Conservation (phyloP, 345 rosid genomes). For the Eucalyptus sp. region DNA sequence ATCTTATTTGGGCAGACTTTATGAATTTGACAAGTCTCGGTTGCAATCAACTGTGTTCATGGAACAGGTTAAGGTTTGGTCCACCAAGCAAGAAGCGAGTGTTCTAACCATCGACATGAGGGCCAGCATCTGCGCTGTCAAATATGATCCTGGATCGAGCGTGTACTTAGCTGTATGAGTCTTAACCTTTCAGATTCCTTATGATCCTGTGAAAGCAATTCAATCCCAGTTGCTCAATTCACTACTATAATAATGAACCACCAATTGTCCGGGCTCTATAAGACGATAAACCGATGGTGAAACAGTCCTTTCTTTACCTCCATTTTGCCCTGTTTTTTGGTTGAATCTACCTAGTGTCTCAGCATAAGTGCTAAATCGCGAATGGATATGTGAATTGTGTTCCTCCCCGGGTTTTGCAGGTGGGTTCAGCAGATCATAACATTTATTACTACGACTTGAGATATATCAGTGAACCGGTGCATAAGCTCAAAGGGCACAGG, state of each 20-base stretch:
- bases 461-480: slow-evolving; percentile 34
- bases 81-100: slow-evolving; percentile 53
- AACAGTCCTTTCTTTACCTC: neutral
- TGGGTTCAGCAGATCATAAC: slow-evolving; percentile 55
- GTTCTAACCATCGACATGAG: slow-evolving; percentile 46
- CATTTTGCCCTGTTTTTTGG: neutral
- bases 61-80: slow-evolving; percentile 57
- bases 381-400: neutral
- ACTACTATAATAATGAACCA: neutral
- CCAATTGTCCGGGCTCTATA: neutral
- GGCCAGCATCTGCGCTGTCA: slow-evolving; percentile 49
- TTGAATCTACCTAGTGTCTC: neutral
- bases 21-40: neutral
- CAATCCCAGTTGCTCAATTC: neutral
- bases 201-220: neutral
- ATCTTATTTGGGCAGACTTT: neutral
- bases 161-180: slow-evolving; percentile 39
- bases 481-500: slow-evolving; percentile 44
- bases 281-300: neutral
- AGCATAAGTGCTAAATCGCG: neutral
- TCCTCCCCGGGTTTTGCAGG: slow-evolving; percentile 14
- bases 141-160: slow-evolving; percentile 62
- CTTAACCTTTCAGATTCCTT: neutral
- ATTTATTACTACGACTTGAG: slow-evolving; percentile 54
- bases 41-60: neutral